A percentile compares a stretch with the other conserved stretches of the same genome.
Conservation (phyloP, 108 stramenopile species). For the Craspedostauros australis region DNA sequence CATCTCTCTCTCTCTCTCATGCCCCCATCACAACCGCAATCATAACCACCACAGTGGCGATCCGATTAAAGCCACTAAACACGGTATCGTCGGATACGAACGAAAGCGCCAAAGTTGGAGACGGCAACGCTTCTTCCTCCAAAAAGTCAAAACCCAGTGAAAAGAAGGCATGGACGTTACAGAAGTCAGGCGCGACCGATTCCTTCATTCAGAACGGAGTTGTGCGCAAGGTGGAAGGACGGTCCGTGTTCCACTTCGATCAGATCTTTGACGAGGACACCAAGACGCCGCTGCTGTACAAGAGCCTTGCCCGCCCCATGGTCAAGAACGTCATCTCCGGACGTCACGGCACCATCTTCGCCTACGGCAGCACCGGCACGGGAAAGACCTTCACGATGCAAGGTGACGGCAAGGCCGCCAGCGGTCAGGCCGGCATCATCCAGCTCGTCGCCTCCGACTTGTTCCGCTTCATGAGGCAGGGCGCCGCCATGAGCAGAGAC, state of each 20-base stretch:
- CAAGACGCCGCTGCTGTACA: constrained; percentile 65
- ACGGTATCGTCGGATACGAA: too few relatives aligned
- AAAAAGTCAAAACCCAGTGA: constrained; percentile 3
- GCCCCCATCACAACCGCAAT: too few relatives aligned
- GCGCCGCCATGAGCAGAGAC: constrained; percentile 11
- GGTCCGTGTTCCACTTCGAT: constrained; percentile 62
- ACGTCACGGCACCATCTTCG: constrained; percentile 77
- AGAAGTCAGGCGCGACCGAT: constrained; percentile 16
- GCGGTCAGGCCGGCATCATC: constrained; percentile 60
- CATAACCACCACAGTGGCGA: too few relatives aligned
- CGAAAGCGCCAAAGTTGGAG: too few relatives aligned
- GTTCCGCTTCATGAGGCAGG: constrained; percentile 32
- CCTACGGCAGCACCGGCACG: constrained; percentile 74
- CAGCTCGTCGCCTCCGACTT: constrained; percentile 52
- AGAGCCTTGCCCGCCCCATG: constrained; percentile 60
- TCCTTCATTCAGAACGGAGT: constrained; percentile 22
- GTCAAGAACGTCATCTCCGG: constrained; percentile 60
- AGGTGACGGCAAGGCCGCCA: constrained; percentile 72
- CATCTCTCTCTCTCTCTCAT: too few relatives aligned
- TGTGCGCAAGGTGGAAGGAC: constrained; percentile 18
- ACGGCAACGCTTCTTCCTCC: too few relatives aligned
- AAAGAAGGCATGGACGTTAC: constrained; percentile 17
- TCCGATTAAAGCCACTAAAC: too few relatives aligned
- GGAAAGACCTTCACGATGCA: constrained; percentile 78
- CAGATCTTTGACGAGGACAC: constrained; percentile 67